Evolutionary conservation across 192 early-diverging fungal genomes (phyloP).

Genomic region (Coemansia sp.): DNA sequence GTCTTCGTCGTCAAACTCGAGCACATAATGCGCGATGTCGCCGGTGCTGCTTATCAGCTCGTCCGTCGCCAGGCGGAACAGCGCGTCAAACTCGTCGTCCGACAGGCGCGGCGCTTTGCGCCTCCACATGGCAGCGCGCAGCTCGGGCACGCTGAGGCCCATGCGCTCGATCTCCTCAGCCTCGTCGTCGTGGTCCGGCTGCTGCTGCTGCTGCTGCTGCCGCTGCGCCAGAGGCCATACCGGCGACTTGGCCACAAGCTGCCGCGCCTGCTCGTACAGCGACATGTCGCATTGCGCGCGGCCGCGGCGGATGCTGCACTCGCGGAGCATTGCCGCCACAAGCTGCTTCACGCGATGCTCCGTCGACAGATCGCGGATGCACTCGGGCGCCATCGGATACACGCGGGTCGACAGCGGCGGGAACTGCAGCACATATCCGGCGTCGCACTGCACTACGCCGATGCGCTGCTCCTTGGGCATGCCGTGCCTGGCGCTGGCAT

Average conservation of each 20-base stretch:
- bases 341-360: slow-evolving; percentile 41
- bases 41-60: slow-evolving; percentile 15
- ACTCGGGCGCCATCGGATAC: slow-evolving; percentile 29
- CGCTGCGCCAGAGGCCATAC: neutral
- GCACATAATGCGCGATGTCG: slow-evolving; percentile 17
- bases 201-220: no score
- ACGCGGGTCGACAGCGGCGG: slow-evolving; percentile 30
- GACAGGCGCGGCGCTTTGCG: slow-evolving; percentile 29
- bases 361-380: slow-evolving; percentile 45
- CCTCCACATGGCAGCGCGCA: slow-evolving; percentile 20
- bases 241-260: neutral
- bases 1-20: slow-evolving; percentile 22
- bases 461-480: slow-evolving; percentile 9
- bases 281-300: slow-evolving; percentile 37
- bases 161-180: slow-evolving; percentile 51
- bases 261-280: slow-evolving; percentile 36
- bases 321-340: slow-evolving; percentile 33
- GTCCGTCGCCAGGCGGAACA: slow-evolving; percentile 32
- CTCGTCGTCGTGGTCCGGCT: slow-evolving; percentile 17
- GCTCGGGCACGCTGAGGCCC: slow-evolving; percentile 39
- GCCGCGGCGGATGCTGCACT: slow-evolving; percentile 40
- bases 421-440: slow-evolving; percentile 38
- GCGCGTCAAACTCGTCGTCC: slow-evolving; percentile 32
- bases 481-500: neutral
- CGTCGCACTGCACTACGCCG: slow-evolving; percentile 44